Base-by-base conservation (phyloP, 1,284 basidiomycete species). In the Rhodotorula sp. region DNA sequence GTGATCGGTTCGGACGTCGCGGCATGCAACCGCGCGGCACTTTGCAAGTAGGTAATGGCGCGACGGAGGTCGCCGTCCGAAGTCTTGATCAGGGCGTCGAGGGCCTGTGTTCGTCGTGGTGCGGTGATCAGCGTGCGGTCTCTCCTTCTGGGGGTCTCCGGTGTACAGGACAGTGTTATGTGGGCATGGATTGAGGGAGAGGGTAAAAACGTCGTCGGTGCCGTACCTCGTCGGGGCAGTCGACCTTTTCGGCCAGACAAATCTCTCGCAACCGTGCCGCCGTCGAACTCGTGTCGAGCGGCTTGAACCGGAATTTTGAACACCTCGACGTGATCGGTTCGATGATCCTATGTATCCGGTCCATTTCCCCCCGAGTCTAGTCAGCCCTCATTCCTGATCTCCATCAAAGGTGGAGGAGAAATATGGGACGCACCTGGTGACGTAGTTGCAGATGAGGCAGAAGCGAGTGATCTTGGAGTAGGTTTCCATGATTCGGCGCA, bases 361-460 rank as follows among this genome's bases (percentile, higher is more conserved):
- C n/a, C n/a, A n/a, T n/a, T n/a, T n/a, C n/a, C n/a, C n/a, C n/a
- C n/a, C n/a, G n/a, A n/a, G n/a, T n/a, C n/a, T n/a, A n/a, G n/a
- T n/a, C n/a, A n/a, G n/a, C n/a, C n/a, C n/a, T n/a, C n/a, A n/a
- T n/a, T n/a, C n/a, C n/a, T n/a, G n/a, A n/a, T n/a, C n/a, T n/a
- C n/a, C n/a, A n/a, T n/a, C n/a, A n/a, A n/a, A n/a, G n/a, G n/a
- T n/a, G n/a, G n/a, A n/a, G n/a, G n/a, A n/a, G n/a, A n/a, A n/a
- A n/a, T n/a, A n/a, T n/a, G n/a, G 6, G 51, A 24, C 14, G 78
- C 86, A 94, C 93, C 95, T 86, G 3, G 96, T 99, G 42, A 99
- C 96, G 81, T 99, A 99, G 84, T 99, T 99, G 84, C 96, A 99
- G 8, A 99, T 93, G 29, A 99, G 85, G 82, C 96, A 99, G 83